Conservation (phyloP, 1,284 basidiomycete genomes). For the Testicularia cyperi region DNA sequence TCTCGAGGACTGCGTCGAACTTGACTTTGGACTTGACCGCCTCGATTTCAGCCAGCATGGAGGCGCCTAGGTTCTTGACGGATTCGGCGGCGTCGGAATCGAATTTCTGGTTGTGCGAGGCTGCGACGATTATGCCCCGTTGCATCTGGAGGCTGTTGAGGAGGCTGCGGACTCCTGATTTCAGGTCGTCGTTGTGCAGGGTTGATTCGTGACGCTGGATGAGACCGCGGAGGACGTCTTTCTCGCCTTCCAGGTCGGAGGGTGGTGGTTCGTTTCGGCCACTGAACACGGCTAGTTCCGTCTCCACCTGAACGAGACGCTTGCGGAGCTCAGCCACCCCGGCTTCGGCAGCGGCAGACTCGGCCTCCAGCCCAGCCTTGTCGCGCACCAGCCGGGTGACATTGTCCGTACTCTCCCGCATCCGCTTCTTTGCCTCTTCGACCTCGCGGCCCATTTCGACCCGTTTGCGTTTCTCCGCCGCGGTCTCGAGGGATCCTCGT, state of each 20-base stretch:
- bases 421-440: slow-evolving; percentile 70
- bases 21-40: slow-evolving; percentile 71
- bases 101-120: slow-evolving; percentile 75
- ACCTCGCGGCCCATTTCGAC: slow-evolving; percentile 65
- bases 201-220: slow-evolving; percentile 73
- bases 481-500: slow-evolving; percentile 57
- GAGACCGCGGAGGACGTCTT: slow-evolving; percentile 70
- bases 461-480: slow-evolving; percentile 67
- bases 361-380: slow-evolving; percentile 70
- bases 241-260: slow-evolving; percentile 71
- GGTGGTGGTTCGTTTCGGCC: slow-evolving; percentile 21
- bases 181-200: slow-evolving; percentile 68
- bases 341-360: slow-evolving; percentile 73
- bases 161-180: slow-evolving; percentile 69
- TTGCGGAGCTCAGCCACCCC: slow-evolving; percentile 70
- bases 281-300: slow-evolving; percentile 13
- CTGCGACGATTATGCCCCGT: slow-evolving; percentile 76
- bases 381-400: slow-evolving; percentile 59
- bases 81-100: slow-evolving; percentile 74
- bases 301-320: slow-evolving; percentile 71
- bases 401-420: slow-evolving; percentile 67
- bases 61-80: slow-evolving; percentile 72
- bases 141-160: slow-evolving; percentile 77
- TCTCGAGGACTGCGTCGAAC: slow-evolving; percentile 69
- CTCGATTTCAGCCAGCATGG: slow-evolving; percentile 73